Conservation (phyloP, 2,329 filamentous ascomycete genomes). For the Pseudocercospora pini-densiflorae region DNA sequence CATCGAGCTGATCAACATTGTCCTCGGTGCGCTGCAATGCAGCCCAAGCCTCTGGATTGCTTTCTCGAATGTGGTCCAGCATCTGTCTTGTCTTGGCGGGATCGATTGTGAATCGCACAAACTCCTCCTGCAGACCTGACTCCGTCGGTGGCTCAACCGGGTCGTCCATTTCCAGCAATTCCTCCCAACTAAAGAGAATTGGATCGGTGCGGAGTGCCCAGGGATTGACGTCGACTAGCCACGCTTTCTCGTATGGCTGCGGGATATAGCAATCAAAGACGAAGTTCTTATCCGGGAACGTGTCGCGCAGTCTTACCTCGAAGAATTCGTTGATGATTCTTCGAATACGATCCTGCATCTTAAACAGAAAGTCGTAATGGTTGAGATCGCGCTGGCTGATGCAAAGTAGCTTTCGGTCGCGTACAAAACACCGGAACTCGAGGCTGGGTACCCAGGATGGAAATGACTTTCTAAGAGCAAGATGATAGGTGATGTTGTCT, state of each 20-base stretch:
- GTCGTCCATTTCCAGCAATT: constrained; percentile 75
- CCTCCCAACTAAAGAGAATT: constrained; percentile 85
- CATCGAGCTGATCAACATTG: constrained; percentile 1
- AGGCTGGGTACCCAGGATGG: constrained; percentile 79
- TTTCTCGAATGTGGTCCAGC: constrained; percentile 11
- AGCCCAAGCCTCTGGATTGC: constrained; percentile 11
- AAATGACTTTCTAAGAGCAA: constrained; percentile 88
- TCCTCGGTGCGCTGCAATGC: constrained; percentile 1
- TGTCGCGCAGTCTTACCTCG: constrained; percentile 70
- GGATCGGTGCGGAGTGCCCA: constrained; percentile 91
- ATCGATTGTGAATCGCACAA: constrained; percentile 32
- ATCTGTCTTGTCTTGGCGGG: constrained; percentile 20
- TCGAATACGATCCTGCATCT: constrained; percentile 68
- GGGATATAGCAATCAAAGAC: constrained; percentile 94
- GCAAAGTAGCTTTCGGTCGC: constrained; percentile 76
- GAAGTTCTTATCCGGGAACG: constrained; percentile 83
- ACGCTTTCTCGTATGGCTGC: constrained; percentile 71
- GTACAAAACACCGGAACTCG: constrained; percentile 96
- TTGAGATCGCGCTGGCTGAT: constrained; percentile 90
- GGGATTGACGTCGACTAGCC: constrained; percentile 92
- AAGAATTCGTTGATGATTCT: constrained; percentile 79
- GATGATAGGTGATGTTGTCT: constrained; percentile 68
- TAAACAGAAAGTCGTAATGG: constrained; percentile 80
- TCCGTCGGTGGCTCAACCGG: constrained; percentile 42
- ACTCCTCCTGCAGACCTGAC: constrained; percentile 23